Percentiles rank a stretch among this genome's conserved stretches.
Evolutionary conservation across 306 rosid species (phyloP).

Genomic region (Alnus glutinosa): DNA sequence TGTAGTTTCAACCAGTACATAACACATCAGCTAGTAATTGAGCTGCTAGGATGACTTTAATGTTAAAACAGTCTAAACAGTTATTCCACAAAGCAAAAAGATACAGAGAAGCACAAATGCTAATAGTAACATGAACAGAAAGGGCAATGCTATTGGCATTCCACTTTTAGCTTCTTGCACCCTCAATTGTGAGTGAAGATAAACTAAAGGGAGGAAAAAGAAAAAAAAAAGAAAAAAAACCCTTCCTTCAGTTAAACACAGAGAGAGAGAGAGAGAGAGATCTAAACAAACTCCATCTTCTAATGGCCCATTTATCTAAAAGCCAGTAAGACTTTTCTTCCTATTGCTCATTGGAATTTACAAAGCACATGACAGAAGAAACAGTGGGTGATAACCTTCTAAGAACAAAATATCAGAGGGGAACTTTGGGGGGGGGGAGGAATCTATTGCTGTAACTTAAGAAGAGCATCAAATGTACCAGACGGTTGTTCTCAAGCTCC

Average conservation of each 20-base stretch:
- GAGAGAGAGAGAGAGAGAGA: neutral
- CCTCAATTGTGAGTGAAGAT: neutral
- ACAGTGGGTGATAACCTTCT: neutral
- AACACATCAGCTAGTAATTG: conserved; percentile 26
- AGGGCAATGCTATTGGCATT: neutral
- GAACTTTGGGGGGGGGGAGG: neutral
- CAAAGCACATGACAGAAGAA: neutral
- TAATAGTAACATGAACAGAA: neutral
- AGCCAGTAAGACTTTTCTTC: neutral
- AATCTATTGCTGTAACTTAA: neutral
- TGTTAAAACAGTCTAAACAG: neutral
- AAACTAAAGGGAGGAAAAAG: neutral
- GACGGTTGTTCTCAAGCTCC: conserved; percentile 46
- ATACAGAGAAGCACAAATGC: conserved; percentile 18
- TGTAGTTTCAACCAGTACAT: conserved; percentile 45
- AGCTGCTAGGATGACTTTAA: neutral
- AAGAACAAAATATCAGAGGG: neutral
- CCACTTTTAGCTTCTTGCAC: neutral
- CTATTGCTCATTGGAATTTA: neutral
- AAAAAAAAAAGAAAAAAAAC: neutral
- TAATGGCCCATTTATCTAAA: neutral
- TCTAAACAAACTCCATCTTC: neutral
- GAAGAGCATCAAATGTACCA: conserved; percentile 45
- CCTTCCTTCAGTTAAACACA: neutral
- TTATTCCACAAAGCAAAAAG: conserved; percentile 3